Conservation (phyloP, 768 basidiomycete genomes). For the Tephrocybe rancida region DNA sequence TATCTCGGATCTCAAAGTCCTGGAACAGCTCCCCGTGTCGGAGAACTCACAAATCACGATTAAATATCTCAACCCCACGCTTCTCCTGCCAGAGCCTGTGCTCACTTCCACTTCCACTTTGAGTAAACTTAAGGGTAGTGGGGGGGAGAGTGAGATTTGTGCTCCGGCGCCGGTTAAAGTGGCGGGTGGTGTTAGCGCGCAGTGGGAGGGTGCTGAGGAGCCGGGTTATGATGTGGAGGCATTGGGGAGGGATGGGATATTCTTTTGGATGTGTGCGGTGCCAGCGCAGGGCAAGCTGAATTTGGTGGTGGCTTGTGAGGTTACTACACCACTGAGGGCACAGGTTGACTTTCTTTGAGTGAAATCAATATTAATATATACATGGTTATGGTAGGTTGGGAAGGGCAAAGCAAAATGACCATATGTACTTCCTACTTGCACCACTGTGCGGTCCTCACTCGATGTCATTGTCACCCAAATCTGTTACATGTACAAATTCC, state of each 20-base stretch:
- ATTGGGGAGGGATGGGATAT: conserved; percentile 32
- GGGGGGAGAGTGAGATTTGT: background rate
- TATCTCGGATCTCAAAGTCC: conserved; percentile 33
- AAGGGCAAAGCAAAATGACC: too few species aligned
- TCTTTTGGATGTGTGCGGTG: conserved; percentile 34
- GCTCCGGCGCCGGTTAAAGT: conserved; percentile 25
- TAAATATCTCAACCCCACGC: conserved; percentile 37
- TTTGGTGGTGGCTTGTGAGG: conserved; percentile 37
- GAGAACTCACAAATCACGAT: conserved; percentile 40
- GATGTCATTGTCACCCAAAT: too few species aligned
- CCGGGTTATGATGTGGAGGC: conserved; percentile 24
- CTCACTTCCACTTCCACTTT: too few species aligned
- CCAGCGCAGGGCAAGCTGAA: conserved; percentile 34
- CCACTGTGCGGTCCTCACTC: too few species aligned
- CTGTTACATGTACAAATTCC: too few species aligned
- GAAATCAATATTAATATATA: too few species aligned
- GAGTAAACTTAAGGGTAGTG: too few species aligned
- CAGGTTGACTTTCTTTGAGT: conserved; percentile 22
- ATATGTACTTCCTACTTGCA: too few species aligned
- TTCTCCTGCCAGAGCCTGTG: conserved; percentile 11
- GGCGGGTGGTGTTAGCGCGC: conserved; percentile 30
- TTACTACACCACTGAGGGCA: conserved; percentile 27
- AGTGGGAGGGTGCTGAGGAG: conserved; percentile 42
- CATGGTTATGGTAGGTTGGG: too few species aligned
- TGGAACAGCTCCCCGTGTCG: conserved; percentile 42